These are phyloP conservation scores for Amanita phalloides DNA, from an alignment of 768 basidiomycete genomes.

Conservation along the genomic window DNA sequence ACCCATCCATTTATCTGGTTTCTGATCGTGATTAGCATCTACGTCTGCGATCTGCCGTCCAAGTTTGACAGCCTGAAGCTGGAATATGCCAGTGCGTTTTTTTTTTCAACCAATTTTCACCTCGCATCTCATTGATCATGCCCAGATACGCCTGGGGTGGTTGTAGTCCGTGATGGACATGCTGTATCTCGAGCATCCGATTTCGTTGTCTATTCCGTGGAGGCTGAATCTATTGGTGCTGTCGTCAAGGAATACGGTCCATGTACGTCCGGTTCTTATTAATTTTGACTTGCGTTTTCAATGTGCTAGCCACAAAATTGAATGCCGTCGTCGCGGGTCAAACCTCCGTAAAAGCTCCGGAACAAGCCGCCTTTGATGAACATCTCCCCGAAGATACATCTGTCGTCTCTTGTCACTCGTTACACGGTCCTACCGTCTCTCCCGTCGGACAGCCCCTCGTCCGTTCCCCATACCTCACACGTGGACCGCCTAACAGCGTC, in stretches of 20 bases:
- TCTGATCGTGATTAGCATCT: constrained; percentile 42
- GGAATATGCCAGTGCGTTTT: constrained; percentile 46
- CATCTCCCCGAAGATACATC: constrained; percentile 78
- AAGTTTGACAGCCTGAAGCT: constrained; percentile 53
- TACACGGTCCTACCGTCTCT: constrained; percentile 88
- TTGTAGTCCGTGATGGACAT: constrained; percentile 72
- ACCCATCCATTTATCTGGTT: constrained; percentile 3
- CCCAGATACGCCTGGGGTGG: constrained; percentile 49
- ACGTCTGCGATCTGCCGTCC: constrained; percentile 79
- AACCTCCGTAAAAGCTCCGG: constrained; percentile 95
- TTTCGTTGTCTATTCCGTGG: constrained; percentile 91
- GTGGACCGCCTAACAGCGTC: not conserved
- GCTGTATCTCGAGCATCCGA: constrained; percentile 82
- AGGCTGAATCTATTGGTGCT: constrained; percentile 74
- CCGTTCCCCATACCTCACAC: not conserved
- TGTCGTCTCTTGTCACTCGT: constrained; percentile 88
- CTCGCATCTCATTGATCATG: not conserved
- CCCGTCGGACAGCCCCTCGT: constrained; percentile 88
- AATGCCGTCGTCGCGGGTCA: constrained; percentile 91
- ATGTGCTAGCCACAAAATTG: constrained; percentile 69
- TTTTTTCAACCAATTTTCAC: not conserved
- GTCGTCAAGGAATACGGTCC: constrained; percentile 89
- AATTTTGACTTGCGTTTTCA: constrained; percentile 2
- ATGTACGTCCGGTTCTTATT: constrained; percentile 40
- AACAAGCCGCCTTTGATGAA: constrained; percentile 80